These are phyloP conservation scores for Blumeria graminis DNA, from an alignment of 2,329 filamentous ascomycete species.

Conservation along the genomic window DNA sequence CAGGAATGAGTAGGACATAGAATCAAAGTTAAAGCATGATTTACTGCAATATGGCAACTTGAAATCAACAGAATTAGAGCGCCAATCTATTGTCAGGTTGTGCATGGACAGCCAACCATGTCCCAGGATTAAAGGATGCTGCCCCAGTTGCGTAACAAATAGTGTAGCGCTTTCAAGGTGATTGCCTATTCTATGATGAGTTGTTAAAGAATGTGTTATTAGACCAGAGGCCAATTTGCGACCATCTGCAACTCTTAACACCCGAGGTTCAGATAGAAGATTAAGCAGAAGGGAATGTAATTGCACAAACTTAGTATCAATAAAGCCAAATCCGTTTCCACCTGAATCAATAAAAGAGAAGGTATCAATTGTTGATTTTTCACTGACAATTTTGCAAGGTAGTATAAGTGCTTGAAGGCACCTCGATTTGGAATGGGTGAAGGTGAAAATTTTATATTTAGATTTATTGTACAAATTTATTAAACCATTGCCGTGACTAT, in stretches of 20 bases:
- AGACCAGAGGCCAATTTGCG: neutral
- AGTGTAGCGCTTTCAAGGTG: neutral
- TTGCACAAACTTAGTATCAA: neutral
- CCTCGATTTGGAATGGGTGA: too few relatives aligned
- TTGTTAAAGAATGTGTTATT: neutral
- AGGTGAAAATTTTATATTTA: too few relatives aligned
- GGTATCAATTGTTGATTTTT: neutral
- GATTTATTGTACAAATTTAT: too few relatives aligned
- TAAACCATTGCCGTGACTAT: neutral
- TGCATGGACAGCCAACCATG: neutral
- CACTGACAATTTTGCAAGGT: neutral
- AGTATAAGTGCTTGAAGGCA: too few relatives aligned
- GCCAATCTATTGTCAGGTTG: neutral
- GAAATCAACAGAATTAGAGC: neutral
- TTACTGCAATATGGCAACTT: neutral
- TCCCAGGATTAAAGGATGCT: neutral
- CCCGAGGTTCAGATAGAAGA: neutral
- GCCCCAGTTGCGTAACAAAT: neutral
- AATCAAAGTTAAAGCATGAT: too few relatives aligned
- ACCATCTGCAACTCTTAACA: neutral
- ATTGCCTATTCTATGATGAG: neutral
- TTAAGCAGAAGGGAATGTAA: neutral
- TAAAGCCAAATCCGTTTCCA: slow-evolving; percentile 1
- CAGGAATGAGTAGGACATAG: too few relatives aligned
- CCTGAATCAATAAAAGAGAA: neutral